These are phyloP conservation scores for Trapa incisa DNA, from an alignment of 345 rosid species.

Conservation along the genomic window DNA sequence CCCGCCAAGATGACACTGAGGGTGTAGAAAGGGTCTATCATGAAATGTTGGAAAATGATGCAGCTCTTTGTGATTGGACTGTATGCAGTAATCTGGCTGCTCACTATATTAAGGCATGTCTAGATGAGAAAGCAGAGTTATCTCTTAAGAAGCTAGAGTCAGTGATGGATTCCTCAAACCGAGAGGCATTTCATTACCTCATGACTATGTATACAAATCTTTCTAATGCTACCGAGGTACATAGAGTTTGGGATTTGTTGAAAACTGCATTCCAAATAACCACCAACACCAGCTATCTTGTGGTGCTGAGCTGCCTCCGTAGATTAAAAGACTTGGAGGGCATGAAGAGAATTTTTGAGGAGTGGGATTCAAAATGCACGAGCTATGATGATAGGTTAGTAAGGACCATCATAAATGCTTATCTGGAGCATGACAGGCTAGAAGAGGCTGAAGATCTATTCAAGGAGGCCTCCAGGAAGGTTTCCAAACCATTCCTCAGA, in stretches of 20 bases:
- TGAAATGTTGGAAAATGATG: constrained; percentile 25
- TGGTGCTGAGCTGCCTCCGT: constrained; percentile 44
- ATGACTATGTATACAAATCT: constrained; percentile 50
- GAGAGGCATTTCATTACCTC: constrained; percentile 58
- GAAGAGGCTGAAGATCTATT: constrained; percentile 42
- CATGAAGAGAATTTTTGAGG: constrained; percentile 35
- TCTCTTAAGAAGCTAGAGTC: constrained; percentile 52
- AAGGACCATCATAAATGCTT: constrained; percentile 31
- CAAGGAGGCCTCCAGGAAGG: constrained; percentile 24
- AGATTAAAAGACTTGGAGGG: constrained; percentile 47
- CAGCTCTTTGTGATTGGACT: constrained; percentile 32
- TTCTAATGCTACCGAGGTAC: constrained; percentile 37
- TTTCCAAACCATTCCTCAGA: constrained; percentile 24
- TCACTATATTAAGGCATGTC: constrained; percentile 48
- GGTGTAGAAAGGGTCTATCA: constrained; percentile 34
- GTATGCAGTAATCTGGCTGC: constrained; percentile 42
- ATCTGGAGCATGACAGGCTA: constrained; percentile 35
- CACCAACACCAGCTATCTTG: constrained; percentile 41
- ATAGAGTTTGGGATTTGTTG: constrained; percentile 45
- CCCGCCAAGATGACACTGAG: constrained; percentile 35
- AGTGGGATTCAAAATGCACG: constrained; percentile 52
- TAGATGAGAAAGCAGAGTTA: constrained; percentile 48
- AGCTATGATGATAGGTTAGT: constrained; percentile 53
- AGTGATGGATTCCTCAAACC: constrained; percentile 24
- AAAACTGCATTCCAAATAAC: constrained; percentile 28